Percentiles rank a stretch among this genome's conserved stretches.
These are phyloP conservation scores for Sequoia sempervirens DNA, from an alignment of 75 land plant species.

Conservation along the genomic window DNA sequence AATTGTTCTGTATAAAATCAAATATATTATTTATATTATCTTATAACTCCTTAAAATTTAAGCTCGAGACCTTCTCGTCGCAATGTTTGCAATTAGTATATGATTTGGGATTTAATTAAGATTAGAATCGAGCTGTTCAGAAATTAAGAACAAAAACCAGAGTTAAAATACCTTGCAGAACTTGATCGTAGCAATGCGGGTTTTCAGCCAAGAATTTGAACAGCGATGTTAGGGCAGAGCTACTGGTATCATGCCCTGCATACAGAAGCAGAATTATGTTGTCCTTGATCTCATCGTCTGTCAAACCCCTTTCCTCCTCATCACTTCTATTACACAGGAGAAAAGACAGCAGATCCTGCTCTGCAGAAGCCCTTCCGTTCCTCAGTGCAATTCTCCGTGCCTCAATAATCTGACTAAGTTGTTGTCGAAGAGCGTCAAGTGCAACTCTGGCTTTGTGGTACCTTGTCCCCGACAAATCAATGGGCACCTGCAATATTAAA, in stretches of 20 bases:
- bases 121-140: too few species aligned
- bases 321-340: slow-evolving; percentile 8
- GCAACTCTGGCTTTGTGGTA: slow-evolving; percentile 17
- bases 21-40: too few species aligned
- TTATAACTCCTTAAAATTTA: too few species aligned
- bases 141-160: not conserved
- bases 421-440: not conserved
- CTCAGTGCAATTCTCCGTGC: slow-evolving; percentile 11
- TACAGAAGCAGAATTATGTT: slow-evolving; percentile 27
- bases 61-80: too few species aligned
- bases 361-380: not conserved
- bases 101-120: too few species aligned
- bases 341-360: slow-evolving; percentile 23
- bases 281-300: slow-evolving; percentile 41
- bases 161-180: slow-evolving; percentile 25
- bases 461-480: slow-evolving; percentile 22
- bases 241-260: slow-evolving; percentile 46
- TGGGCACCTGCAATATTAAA: slow-evolving; percentile 6
- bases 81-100: too few species aligned
- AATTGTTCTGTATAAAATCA: slow-evolving; percentile 28
- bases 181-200: slow-evolving; percentile 20
- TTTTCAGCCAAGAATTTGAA: slow-evolving; percentile 27
- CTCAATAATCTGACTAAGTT: not conserved
- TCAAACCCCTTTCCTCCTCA: slow-evolving; percentile 4
- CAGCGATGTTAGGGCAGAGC: slow-evolving; percentile 23